Evolutionary conservation across 2,329 filamentous ascomycete genomes (phyloP), one percentile per base, ranked within the genome.

Genomic region (Penicillium brasilianum): DNA sequence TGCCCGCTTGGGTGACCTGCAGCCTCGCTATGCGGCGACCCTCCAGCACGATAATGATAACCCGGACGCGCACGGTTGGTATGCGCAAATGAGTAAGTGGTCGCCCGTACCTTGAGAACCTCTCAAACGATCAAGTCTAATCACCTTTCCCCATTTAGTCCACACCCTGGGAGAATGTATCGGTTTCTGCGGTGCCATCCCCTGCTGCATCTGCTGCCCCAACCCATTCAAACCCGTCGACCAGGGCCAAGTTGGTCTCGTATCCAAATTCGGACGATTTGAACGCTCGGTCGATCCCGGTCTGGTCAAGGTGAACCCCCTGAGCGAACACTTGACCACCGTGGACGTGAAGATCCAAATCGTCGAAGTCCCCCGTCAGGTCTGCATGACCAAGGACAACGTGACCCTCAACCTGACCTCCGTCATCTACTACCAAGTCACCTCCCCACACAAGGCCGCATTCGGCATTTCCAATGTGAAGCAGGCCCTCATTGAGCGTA

Each of bases 371-470:
- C 94, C 94, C 18, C 88, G 93, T 80, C 95, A 99, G 80, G 88
- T 94, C 64, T 98, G 95, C 84, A 99, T 99, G 93, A 99, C 95
- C 77, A 98, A 98, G 83, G 95, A 99, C 84, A 99, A 99, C 73
- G 95, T 98, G 66, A 96, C 91, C 49, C 85, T 99, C 44, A 89
- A 93, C 71, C 85, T 99, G 69, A 98, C 93, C 51, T 96, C 92
- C 6, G 95, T 99, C 76, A 97, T 99, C 81, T 99, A 99, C 86
- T 99, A 99, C 83, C 93, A 97, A 84, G 94, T 99, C 74, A 91
- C 90, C 58, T 90, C 91, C 30, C 95, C 95, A 1, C 94, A 98
- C 85, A 97, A 96, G 82, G 93, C 94, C 61, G 94, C 95, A 62
- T 99, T 98, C 76, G 95, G 95, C 69, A 97, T 99, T 77, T 85